phyloP scores from a whole-genome alignment of 768 basidiomycete species.

The Nevesoporus exiguus region DNA sequence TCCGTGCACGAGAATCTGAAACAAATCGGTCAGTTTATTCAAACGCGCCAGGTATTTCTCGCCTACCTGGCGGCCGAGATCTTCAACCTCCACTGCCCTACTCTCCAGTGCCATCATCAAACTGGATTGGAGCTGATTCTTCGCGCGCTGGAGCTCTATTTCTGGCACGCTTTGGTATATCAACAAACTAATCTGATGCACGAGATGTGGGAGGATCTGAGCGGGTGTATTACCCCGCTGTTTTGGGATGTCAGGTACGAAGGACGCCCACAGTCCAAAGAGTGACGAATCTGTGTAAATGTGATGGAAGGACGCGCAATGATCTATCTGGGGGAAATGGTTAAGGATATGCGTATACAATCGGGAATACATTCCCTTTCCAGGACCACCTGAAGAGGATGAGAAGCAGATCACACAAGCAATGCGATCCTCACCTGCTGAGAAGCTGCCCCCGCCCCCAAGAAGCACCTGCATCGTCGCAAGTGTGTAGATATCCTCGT shows the following conservation, averaged over 20 bases:
- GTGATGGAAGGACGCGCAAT: conserved; percentile 96
- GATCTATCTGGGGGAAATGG: conserved; percentile 89
- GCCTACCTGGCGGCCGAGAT: conserved; percentile 83
- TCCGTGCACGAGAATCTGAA: conserved; percentile 77
- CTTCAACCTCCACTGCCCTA: conserved; percentile 78
- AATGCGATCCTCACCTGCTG: conserved; percentile 56
- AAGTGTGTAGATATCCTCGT: conserved; percentile 88
- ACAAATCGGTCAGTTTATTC: conserved; percentile 1
- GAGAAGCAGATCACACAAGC: not conserved
- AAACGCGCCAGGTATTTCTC: not conserved
- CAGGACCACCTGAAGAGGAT: conserved; percentile 70
- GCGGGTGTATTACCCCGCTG: conserved; percentile 58
- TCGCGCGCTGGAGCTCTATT: conserved; percentile 77
- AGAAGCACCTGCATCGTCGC: conserved; percentile 94
- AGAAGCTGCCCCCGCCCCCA: conserved; percentile 95
- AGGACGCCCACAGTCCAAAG: conserved; percentile 88
- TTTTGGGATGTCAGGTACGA: conserved; percentile 61
- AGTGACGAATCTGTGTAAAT: conserved; percentile 93
- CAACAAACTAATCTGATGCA: conserved; percentile 82
- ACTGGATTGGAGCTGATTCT: conserved; percentile 91
- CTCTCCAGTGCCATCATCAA: conserved; percentile 95
- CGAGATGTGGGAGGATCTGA: conserved; percentile 78
- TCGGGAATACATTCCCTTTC: conserved; percentile 99
- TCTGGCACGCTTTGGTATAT: conserved; percentile 65
- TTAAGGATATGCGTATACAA: conserved; percentile 96